Percentiles rank a stretch among this genome's conserved stretches.
These are phyloP conservation scores for Vairimorpha necatrix DNA, from an alignment of 371 early-diverging fungal genomes.

Conservation along the genomic window DNA sequence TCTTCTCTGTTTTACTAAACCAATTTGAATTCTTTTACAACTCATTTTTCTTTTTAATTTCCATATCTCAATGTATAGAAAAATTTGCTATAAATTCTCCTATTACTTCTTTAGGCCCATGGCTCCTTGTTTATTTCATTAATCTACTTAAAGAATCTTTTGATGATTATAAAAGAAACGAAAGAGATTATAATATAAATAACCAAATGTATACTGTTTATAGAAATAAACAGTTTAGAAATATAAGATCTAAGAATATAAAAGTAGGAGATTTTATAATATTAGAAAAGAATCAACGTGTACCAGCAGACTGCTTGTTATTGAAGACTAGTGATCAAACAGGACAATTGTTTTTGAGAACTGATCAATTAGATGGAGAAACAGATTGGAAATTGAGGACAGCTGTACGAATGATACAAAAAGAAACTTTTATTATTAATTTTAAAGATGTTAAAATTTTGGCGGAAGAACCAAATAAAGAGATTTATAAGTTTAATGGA, in stretches of 20 bases:
- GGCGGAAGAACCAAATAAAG: conserved; percentile 86
- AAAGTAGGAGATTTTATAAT: conserved; percentile 83
- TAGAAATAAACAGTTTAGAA: conserved; percentile 13
- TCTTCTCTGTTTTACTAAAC: conserved; percentile 80
- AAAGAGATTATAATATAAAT: conserved; percentile 70
- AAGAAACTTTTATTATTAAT: background rate
- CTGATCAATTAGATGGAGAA: conserved; percentile 97
- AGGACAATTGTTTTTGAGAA: conserved; percentile 89
- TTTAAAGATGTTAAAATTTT: conserved; percentile 38
- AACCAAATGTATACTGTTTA: conserved; percentile 40
- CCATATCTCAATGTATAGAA: conserved; percentile 82
- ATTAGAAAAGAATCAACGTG: conserved; percentile 80
- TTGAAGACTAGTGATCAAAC: conserved; percentile 73
- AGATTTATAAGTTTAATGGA: conserved; percentile 86
- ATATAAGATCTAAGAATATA: conserved; percentile 69
- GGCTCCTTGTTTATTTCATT: conserved; percentile 81
- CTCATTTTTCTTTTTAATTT: conserved; percentile 85
- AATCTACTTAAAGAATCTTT: conserved; percentile 87
- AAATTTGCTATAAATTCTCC: conserved; percentile 71
- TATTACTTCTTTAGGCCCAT: conserved; percentile 84
- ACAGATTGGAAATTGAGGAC: conserved; percentile 91
- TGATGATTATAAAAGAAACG: conserved; percentile 83
- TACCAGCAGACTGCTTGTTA: conserved; percentile 76
- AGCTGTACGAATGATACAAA: conserved; percentile 28
- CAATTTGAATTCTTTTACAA: conserved; percentile 95